Evolutionary conservation across 2,329 filamentous ascomycete species (phyloP).

Genomic region (Arthrinium phaeospermum): DNA sequence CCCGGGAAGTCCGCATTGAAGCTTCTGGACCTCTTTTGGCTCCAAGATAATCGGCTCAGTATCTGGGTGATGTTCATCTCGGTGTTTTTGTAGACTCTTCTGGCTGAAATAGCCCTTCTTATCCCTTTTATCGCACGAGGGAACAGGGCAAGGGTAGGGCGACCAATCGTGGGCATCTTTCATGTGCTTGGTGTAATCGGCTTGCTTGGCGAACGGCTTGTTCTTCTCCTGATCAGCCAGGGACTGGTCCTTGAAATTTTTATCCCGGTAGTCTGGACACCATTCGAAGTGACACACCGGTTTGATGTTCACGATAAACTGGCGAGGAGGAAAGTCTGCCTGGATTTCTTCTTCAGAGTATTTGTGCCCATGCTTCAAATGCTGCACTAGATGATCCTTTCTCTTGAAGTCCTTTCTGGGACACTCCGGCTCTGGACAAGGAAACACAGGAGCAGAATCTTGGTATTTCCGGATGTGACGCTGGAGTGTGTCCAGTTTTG

Average conservation of each 20-base stretch:
- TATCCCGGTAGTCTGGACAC: not conserved
- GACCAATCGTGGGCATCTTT: not conserved
- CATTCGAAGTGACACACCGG: not conserved
- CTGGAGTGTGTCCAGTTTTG: too few species aligned
- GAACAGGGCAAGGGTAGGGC: not conserved
- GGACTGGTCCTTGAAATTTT: not conserved
- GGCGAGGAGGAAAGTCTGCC: not conserved
- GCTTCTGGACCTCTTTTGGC: not conserved
- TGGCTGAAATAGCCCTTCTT: not conserved
- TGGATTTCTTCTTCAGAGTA: not conserved
- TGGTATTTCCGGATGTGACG: not conserved
- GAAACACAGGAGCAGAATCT: not conserved
- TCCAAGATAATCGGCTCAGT: not conserved
- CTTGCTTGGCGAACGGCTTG: not conserved
- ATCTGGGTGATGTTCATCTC: not conserved
- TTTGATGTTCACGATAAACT: too few species aligned
- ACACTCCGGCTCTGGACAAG: not conserved
- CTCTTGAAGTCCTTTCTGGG: not conserved
- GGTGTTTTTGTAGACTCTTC: not conserved
- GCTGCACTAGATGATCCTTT: not conserved
- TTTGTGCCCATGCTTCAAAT: not conserved
- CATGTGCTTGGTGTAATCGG: conserved; percentile 5
- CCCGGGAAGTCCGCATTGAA: not conserved
- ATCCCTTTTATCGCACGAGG: not conserved
- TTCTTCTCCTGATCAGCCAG: not conserved